Evolutionary conservation across 768 basidiomycete species (phyloP), one percentile per base, ranked within the genome.

Genomic region (Auricularia auricula-judae): DNA sequence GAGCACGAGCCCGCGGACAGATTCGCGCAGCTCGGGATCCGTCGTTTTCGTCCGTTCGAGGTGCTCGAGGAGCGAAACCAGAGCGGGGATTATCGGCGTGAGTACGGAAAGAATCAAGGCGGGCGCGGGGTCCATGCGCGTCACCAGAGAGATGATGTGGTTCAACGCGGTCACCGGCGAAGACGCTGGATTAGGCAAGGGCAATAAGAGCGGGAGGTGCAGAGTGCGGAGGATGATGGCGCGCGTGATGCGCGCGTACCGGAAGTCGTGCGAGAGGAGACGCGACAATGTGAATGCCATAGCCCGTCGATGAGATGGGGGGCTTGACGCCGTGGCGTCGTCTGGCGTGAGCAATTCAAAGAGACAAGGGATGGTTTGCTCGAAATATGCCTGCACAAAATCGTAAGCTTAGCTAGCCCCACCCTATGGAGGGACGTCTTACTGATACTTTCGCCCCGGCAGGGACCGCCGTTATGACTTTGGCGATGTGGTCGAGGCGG

Each of bases 71-170:
- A 94, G 75, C 1, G 84, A 79, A 72, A 92, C 93, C 5, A 96
- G 73, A 0, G 82, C 74, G 0, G 86, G 75, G 0, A 88, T 68
- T 39, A 95, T 82, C 0, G 91, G 89, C 1, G 87, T 85, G 8
- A 93, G 71, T 5, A 93, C 69, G 21, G 77, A 72, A 0, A 84
- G 79, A 47, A 91, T 80, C 51, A 91, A 78, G 2, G 75, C 72
- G 0, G 91, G 88, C 3, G 89, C 87, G 4, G 92, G 91, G 67
- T 95, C 91, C 4, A 86, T 84, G 68, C 93, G 89, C 4, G 85
- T 80, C 2, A 91, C 74, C 34, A 95, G 75, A 0, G 78, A 76
- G 62, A 81, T 76, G 21, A 93, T 72, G 3, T 74, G 79, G 4
- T 76, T 74, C n/a, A 90, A 72, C 2, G 83, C 78, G 34, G 11